Evolutionary conservation across 495 filamentous ascomycete genomes (phyloP), one percentile per base, ranked within the genome.

Genomic region (Penicillium desertorum): DNA sequence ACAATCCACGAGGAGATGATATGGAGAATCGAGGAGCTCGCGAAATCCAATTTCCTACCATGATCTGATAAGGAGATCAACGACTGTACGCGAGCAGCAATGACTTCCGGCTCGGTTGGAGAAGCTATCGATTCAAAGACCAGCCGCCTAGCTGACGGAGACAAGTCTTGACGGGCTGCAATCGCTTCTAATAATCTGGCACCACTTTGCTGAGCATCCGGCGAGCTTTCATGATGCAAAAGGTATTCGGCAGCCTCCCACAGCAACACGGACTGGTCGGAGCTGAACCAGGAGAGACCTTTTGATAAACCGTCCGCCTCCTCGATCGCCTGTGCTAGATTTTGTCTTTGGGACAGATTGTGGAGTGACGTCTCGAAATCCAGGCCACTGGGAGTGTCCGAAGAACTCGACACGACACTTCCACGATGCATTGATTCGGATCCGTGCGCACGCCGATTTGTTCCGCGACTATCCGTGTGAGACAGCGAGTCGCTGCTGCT

Each of bases 371-470:
- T 58, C 25, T 79, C 75, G 50, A 75, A 78, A 39, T 76, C 74
- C 58, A 71, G 76, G 56, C 58, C 68, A 66, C 70, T 66, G 27
- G 71, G 65, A 55, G 69, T 57, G 60, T 79, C 76, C 66, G 76
- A 77, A 44, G 76, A 73, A 57, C 70, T 76, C 19, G 76, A 75
- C 30, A 76, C 69, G 22, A 76, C 65, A 51, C 72, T 78, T 39
- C 68, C 74, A 56, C 76, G 75, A 71, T 78, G 74, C 76, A 78
- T 77, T 65, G 67, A 64, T 65, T 76, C 72, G 41, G 71, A 62
- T 48, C 71, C 74, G 56, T 71, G 60, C 19, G 65, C 58, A 20
- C 66, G 57, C 41, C 74, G 66, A 51, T 53, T 68, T 44, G 52
- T 60, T 55, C 63, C 66, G 55, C 70, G 70, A 57, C 56, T 64